Percentiles rank a stretch among this genome's conserved stretches.
Conservation (phyloP, 495 filamentous ascomycete species). For the Corynascus novoguineensis region DNA sequence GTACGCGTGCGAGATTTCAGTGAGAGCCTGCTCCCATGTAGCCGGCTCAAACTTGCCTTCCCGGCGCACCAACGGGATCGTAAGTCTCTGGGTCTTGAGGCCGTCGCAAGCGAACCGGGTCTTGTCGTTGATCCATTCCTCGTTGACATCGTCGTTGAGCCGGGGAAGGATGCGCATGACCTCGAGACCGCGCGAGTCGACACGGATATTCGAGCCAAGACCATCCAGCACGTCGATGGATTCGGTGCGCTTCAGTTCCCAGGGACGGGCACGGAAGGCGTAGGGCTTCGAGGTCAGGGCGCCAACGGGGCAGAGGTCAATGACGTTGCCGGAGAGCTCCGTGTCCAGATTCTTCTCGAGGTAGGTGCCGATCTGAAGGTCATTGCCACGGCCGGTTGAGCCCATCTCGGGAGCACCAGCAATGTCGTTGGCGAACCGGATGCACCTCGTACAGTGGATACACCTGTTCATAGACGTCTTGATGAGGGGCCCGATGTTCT, state of each 20-base stretch:
- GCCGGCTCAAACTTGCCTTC: conserved; percentile 84
- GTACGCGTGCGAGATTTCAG: conserved; percentile 73
- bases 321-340: conserved; percentile 94
- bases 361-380: conserved; percentile 97
- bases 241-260: conserved; percentile 91
- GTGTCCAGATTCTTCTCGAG: conserved; percentile 85
- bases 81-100: conserved; percentile 89
- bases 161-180: conserved; percentile 91
- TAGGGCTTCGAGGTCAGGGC: conserved; percentile 96
- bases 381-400: conserved; percentile 89
- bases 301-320: conserved; percentile 96
- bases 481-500: conserved; percentile 97
- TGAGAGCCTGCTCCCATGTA: conserved; percentile 89
- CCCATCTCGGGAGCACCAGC: conserved; percentile 93
- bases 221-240: conserved; percentile 92
- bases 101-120: conserved; percentile 94
- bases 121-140: conserved; percentile 99
- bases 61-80: conserved; percentile 81
- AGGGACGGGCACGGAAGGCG: conserved; percentile 91
- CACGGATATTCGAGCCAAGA: conserved; percentile 86
- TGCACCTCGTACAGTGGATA: conserved; percentile 96
- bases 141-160: conserved; percentile 95
- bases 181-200: conserved; percentile 89
- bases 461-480: conserved; percentile 99
- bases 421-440: conserved; percentile 96